Base-by-base conservation (phyloP, 306 rosid genomes). In the Rosa lucieae region DNA sequence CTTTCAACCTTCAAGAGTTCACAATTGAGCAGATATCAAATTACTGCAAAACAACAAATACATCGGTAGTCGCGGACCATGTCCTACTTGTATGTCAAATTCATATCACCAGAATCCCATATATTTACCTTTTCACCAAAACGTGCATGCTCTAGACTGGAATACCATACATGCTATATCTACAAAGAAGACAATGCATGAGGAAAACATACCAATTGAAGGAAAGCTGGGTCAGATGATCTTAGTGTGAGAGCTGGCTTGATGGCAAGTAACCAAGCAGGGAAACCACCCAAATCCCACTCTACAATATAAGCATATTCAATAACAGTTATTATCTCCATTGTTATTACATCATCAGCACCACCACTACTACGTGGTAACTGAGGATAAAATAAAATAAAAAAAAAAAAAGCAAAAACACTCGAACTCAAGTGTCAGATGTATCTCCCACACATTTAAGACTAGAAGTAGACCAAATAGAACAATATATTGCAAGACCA, bases 271-370 rank as follows among this genome's bases (percentile, higher is more conserved):
- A 95, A 84, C 98, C 99, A 95, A 79, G 90, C 90, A 77, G 98
- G 98, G 80, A 92, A 91, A 76, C 98, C 99, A 15, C 99, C 99
- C 71, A 91, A 89, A 79, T 95, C 97, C 99, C 99, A 95, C 90
- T 92, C 98, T 95, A 91, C 86, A 87, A 80, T 65, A 83, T 75
- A 87, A 72, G 76, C 78, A 51, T 49, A 77, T 66, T 65, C 48
- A 79, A 75, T 13, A 40, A 73, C 32, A 62, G 15, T 47, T 53
- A 51, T 83, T 46, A 53, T 78, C 74, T 40, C 48, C 32, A 26
- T 44, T 17, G 17, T 37, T 67, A 43, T 77, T 73, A 67, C 52
- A 83, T 66, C 70, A 73, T 39, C 35, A 81, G 35, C 48, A 74
- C 66, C 56, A 72, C 71, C 58, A 53, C 37, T 66, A 17, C 21